Base-by-base conservation (phyloP, 768 basidiomycete genomes). In the Kwoniella sp. region DNA sequence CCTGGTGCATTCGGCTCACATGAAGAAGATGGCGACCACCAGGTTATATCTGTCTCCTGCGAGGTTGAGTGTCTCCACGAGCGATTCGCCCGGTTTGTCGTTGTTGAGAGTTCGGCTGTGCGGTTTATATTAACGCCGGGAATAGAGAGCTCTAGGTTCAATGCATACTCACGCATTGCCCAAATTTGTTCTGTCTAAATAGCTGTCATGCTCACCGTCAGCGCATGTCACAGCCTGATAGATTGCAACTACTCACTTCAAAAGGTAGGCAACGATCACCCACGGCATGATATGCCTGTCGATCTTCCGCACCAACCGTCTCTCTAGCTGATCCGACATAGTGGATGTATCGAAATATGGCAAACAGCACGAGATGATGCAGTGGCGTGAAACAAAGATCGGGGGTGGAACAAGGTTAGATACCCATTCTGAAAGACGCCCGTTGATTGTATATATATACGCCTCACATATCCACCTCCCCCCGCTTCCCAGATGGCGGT, bases 21-120 rank as follows among this genome's bases (percentile, higher is more conserved):
- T 50, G 56, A 73, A 73, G 65, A 73, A 73, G 48, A 73, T 70
- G 9, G 69, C 72, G 2, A 70, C 69, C 13, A 73, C 49, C 50
- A 73, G 40, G 55, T 65, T 68, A 48, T 73, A 73, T 25, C 67
- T 27, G 37, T 73, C 68, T 2, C 68, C 68, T 22, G 58, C 33
- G 4, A 73, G 52, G 21, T 70, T 57, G 36, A 73, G 63, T 6
- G 60, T 63, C 58, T 70, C 67, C 22, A 68, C 61, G 2, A 70
- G 61, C 2, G 72, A 73, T 29, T 70, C 67, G 7, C 69, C 69
- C 1, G 65, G 68, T 36, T 68, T 65, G 46, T 73, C 71, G 29
- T 73, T 73, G 64, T 73, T 73, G n/a, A 73, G 53, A 2, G 71
- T 73, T 24, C 71, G 68, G 9, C 58, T 62, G 44, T n/a, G 3